These are phyloP conservation scores for Hymenoscyphus infarciens DNA, from an alignment of 2,329 filamentous ascomycete genomes.

Conservation along the genomic window DNA sequence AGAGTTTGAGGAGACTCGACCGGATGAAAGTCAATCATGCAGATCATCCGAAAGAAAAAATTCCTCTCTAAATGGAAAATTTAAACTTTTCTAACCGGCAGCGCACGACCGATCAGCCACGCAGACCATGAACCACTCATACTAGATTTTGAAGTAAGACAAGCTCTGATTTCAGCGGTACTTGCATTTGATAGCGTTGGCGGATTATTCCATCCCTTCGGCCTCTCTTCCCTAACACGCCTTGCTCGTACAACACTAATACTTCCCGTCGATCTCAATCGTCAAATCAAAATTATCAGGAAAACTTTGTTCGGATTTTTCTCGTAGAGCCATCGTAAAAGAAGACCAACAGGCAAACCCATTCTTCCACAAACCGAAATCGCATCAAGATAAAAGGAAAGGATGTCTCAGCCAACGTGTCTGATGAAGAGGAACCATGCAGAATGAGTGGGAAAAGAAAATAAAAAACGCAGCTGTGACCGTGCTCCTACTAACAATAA, in stretches of 20 bases:
- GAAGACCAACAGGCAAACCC: not conserved
- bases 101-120: slow-evolving; percentile 1
- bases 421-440: too few relatives aligned
- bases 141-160: not conserved
- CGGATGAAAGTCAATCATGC: not conserved
- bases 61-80: not conserved
- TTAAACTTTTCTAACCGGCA: not conserved
- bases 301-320: not conserved
- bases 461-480: too few relatives aligned
- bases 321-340: not conserved
- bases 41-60: not conserved
- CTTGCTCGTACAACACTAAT: not conserved
- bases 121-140: not conserved
- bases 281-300: not conserved
- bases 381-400: not conserved
- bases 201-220: not conserved
- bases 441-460: too few relatives aligned
- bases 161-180: not conserved
- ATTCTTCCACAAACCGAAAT: too few relatives aligned
- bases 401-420: not conserved
- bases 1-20: not conserved
- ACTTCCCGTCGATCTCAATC: not conserved
- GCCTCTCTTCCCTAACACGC: not conserved
- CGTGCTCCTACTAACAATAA: too few relatives aligned
- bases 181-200: not conserved